Evolutionary conservation across 176 grass and related monocot species (phyloP), one percentile per base, ranked within the genome.

Genomic region (Aechmea fasciata): DNA sequence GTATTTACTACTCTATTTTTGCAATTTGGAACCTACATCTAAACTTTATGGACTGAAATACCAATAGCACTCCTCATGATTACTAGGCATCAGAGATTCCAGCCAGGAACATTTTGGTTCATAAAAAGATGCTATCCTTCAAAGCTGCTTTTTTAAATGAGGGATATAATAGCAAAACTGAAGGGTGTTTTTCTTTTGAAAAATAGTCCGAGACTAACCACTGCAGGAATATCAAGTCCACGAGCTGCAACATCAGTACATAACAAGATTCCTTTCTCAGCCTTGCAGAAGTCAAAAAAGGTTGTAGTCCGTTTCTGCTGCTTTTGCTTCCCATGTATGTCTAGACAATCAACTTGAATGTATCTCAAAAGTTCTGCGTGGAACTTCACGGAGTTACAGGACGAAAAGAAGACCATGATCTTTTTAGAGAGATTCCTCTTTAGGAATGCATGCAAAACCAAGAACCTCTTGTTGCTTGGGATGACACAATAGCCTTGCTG

Each of bases 371-470:
- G 89, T 62, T 96, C 93, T 5, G 81, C 62, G 17, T 96, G 89
- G 67, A 80, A 96, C 79, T 92, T 96, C 74, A 96, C 93, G 57
- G 93, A 96, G 77, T 81, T 96, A 76, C 93, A 96, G 18, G 93
- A 96, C 53, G 93, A 96, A 83, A 96, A 96, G 86, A 96, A 96
- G 69, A 96, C 93, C 93, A 96, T 92, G 50, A 96, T 51, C 81
- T 96, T 96, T 63, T 96, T 91, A 11, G 82, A 81, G 41, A 83
- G 81, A 52, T 96, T 87, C 76, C 83, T 90, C 75, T 90, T 96
- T 2, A 96, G 88, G 83, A 96, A 96, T 77, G 93, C 86, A 79
- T 92, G 90, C 10, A 96, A 79, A 84, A 96, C 89, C 50, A 96
- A 51, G 63, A 96, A 87, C 50, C 86, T 96, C 53, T 83, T 87